Base-by-base conservation (phyloP, 371 early-diverging fungal species). In the Mortierella sp. region DNA sequence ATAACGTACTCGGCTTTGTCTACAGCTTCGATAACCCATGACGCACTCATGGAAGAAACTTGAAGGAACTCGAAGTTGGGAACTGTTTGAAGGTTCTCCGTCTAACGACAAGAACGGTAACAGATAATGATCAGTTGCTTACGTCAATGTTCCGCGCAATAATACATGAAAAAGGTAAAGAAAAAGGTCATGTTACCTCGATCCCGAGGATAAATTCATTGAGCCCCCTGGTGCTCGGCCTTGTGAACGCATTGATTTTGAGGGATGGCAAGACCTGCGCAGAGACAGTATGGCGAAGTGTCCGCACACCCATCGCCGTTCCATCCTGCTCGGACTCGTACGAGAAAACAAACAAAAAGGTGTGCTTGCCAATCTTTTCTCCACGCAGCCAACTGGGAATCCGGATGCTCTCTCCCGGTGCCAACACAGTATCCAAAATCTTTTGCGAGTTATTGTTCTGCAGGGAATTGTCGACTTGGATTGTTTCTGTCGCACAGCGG, bases 371-470 rank as follows among this genome's bases (percentile, higher is more conserved):
- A 50, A 95, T 93, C 32, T 90, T 88, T 70, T 96, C 97, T 4
- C 94, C 96, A 15, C 97, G 90, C 17, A 96, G 79, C 95, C 95
- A 97, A 32, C 95, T 66, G 0, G 97, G 96, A 2, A 98, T 84
- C 1, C 82, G 64, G 2, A 92, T 87, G 0, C 92, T 90, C 49
- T 84, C 83, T 0, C 93, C 95, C 0, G 97, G 87, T 2, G 71
- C 86, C 19, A 96, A 84, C 7, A 87, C 82, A 1, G 50, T 46
- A 3, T 78, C 71, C 50, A 79, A 12, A 19, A 57, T 69, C 56
- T 8, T 51, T 24, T 64, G 64, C 12, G 64, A 50, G 15, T 52
- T 31, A 12, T 30, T 56, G 23, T 30, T n/a, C 39, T 64, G 68
- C n/a, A 79, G 37, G 2, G 72, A 67, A 26, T 79, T 79, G 28